Conservation (phyloP, 1,284 basidiomycete species). For the Austroboletus novae-zelandiae region DNA sequence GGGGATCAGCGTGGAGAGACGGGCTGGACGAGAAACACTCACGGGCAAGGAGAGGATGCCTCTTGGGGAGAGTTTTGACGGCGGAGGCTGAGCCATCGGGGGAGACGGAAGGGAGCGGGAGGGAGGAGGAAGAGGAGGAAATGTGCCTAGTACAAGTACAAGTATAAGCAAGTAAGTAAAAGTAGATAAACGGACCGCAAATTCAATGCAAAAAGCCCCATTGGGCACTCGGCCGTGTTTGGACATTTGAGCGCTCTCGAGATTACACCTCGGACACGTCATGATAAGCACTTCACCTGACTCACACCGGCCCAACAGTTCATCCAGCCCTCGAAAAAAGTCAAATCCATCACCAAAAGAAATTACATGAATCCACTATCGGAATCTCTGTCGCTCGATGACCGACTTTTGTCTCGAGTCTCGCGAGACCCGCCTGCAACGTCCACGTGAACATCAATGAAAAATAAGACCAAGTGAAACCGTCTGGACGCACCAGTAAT, state of each 20-base stretch:
- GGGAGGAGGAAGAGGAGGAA: not conserved
- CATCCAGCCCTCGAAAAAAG: no score
- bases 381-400: conserved; percentile 67
- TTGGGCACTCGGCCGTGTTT: conserved; percentile 1
- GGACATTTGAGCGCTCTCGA: conserved; percentile 9
- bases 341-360: conserved; percentile 2
- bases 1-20: not conserved
- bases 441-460: no score
- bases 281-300: not conserved
- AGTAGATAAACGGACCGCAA: conserved; percentile 13
- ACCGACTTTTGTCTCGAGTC: conserved; percentile 70
- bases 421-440: conserved; percentile 52
- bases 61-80: conserved; percentile 43
- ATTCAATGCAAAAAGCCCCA: not conserved
- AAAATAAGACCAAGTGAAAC: no score
- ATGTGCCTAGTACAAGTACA: no score
- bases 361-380: conserved; percentile 32
- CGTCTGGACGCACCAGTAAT: conserved; percentile 68
- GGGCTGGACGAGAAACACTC: not conserved
- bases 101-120: not conserved
- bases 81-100: conserved; percentile 40
- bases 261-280: conserved; percentile 15
- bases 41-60: conserved; percentile 51
- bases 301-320: no score
- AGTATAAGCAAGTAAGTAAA: no score